phyloP scores from a whole-genome alignment of 257 asterid species.

The Phtheirospermum japonicum region DNA sequence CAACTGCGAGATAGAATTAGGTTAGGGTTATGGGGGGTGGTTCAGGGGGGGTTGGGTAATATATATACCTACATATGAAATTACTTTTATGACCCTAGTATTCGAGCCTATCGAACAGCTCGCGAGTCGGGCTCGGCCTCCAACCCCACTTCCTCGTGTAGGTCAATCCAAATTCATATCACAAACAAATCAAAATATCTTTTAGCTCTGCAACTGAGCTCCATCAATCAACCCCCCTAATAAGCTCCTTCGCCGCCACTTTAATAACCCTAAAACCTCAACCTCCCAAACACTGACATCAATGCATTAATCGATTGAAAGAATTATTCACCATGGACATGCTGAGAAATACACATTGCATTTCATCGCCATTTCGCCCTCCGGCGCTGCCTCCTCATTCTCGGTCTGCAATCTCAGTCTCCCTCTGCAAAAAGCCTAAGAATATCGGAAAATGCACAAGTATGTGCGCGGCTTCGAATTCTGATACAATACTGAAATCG shows the following conservation, averaged over 20 bases:
- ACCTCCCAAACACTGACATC: not conserved
- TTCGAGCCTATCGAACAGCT: no score
- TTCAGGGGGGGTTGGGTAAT: no score
- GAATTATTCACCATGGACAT: conserved; percentile 50
- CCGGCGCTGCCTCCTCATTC: conserved; percentile 42
- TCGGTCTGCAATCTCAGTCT: conserved; percentile 33
- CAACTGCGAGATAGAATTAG: no score
- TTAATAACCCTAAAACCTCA: conserved; percentile 17
- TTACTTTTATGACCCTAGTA: no score
- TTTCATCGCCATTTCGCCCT: conserved; percentile 47
- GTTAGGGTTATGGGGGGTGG: no score
- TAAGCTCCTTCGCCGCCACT: conserved; percentile 3
- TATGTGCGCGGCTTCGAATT: conserved; percentile 51
- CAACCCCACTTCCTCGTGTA: no score
- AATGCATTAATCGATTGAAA: conserved; percentile 13
- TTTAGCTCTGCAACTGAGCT: conserved; percentile 24
- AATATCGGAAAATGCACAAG: conserved; percentile 32
- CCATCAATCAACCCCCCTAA: not conserved
- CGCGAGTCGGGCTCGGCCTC: no score
- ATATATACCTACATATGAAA: no score
- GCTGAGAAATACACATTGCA: conserved; percentile 49
- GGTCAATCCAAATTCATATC: conserved; percentile 32
- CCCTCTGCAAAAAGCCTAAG: conserved; percentile 29
- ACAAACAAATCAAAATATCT: not conserved
- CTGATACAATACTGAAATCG: conserved; percentile 62